Conservation (phyloP, 1,139 yeast genomes). For the Candida neerlandica region DNA sequence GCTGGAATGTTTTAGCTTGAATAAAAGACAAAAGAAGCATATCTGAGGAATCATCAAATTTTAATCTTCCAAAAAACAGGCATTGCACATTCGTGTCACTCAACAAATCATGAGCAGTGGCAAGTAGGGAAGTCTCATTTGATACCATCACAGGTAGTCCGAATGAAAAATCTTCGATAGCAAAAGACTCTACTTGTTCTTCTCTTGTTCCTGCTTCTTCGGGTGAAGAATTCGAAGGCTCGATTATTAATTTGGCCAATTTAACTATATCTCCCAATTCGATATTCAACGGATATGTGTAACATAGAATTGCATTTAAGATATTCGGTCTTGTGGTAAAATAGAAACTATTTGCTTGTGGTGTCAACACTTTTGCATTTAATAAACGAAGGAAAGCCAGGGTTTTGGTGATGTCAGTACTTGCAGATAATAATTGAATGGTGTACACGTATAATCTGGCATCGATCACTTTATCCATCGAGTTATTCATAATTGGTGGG, state of each 20-base stretch:
- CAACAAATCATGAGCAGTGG: constrained; percentile 23
- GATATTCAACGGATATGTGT: constrained; percentile 18
- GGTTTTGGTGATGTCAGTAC: not conserved
- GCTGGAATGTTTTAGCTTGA: constrained; percentile 25
- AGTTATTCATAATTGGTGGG: not conserved
- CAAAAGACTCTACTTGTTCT: constrained; percentile 14
- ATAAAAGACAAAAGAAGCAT: constrained; percentile 24
- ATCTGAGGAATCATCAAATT: not conserved
- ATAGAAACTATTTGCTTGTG: constrained; percentile 4
- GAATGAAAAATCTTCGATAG: constrained; percentile 26
- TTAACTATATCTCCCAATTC: constrained; percentile 10
- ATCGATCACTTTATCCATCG: constrained; percentile 9
- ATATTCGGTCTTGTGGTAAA: constrained; percentile 16
- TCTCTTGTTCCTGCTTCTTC: not conserved
- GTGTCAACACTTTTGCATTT: constrained; percentile 4
- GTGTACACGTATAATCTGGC: constrained; percentile 14
- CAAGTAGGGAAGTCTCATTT: constrained; percentile 9
- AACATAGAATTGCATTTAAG: constrained; percentile 18
- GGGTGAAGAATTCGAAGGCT: constrained; percentile 5
- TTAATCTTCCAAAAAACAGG: constrained; percentile 6
- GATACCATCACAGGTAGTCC: constrained; percentile 13
- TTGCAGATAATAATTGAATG: constrained; percentile 12
- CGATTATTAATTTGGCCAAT: constrained; percentile 15
- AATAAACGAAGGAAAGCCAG: not conserved
- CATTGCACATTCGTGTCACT: constrained; percentile 13